These are phyloP conservation scores for Cinnamomum chago DNA, from an alignment of 164 flowering plant genomes.

Conservation along the genomic window DNA sequence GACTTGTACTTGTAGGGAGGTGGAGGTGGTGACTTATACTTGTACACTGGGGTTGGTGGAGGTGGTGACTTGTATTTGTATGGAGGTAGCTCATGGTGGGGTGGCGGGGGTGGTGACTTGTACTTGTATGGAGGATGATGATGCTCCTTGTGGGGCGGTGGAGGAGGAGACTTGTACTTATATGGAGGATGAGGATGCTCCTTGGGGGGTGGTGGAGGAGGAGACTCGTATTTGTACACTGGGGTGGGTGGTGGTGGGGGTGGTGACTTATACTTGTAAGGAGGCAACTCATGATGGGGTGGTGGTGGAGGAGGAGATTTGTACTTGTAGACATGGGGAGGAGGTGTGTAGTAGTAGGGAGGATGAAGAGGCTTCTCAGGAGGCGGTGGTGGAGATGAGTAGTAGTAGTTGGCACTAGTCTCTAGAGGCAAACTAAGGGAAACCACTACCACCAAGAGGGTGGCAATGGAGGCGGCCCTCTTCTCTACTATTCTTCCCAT, in stretches of 20 bases:
- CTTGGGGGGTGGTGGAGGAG: conserved; percentile 10
- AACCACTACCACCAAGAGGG: conserved; percentile 18
- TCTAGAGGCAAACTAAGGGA: conserved; percentile 20
- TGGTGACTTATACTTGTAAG: conserved; percentile 12
- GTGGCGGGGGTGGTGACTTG: conserved; percentile 4
- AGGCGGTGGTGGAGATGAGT: conserved; percentile 27
- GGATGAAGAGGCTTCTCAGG: conserved; percentile 12
- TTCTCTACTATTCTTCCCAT: conserved; percentile 17
- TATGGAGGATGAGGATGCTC: too few species aligned
- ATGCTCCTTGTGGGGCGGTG: not conserved
- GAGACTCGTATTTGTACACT: conserved; percentile 11
- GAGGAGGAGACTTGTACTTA: too few species aligned
- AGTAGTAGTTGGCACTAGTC: conserved; percentile 20
- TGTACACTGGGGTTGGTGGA: not conserved
- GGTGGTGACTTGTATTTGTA: conserved; percentile 2
- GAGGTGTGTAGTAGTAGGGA: conserved; percentile 15
- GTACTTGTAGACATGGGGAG: conserved; percentile 9
- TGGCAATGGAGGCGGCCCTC: conserved; percentile 14
- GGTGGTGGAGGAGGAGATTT: conserved; percentile 13
- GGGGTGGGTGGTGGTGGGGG: conserved; percentile 17
- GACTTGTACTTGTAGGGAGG: conserved; percentile 6
- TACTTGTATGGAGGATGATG: conserved; percentile 7
- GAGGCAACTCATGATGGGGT: not conserved
- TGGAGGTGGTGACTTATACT: too few species aligned
- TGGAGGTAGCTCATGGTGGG: not conserved